phyloP scores from a whole-genome alignment of 108 stramenopile species.

The Fragilariopsis cylindrus region DNA sequence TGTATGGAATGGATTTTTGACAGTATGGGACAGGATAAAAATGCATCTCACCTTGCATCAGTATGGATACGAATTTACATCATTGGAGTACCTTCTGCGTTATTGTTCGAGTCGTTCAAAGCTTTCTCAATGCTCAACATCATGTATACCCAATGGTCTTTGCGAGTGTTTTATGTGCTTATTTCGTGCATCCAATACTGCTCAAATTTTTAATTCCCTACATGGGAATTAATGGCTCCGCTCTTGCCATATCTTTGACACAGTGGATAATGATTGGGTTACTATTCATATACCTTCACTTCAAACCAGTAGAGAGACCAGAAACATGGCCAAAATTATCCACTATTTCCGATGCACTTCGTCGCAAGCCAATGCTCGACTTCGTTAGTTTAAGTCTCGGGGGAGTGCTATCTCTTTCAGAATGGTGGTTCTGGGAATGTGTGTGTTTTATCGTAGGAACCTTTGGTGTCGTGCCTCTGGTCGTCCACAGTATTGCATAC shows the following conservation, averaged over 20 bases:
- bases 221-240: conserved; percentile 42
- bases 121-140: conserved; percentile 44
- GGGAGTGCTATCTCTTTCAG: conserved; percentile 44
- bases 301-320: conserved; percentile 24
- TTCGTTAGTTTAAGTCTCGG: conserved; percentile 48
- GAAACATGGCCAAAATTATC: conserved; percentile 42
- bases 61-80: conserved; percentile 51
- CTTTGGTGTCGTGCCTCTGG: conserved; percentile 43
- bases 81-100: conserved; percentile 40
- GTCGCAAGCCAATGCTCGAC: conserved; percentile 22
- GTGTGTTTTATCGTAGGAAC: conserved; percentile 49
- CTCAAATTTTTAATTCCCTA: conserved; percentile 28
- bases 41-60: conserved; percentile 29
- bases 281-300: conserved; percentile 25
- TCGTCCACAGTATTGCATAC: conserved; percentile 40
- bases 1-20: conserved; percentile 34
- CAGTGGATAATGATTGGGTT: conserved; percentile 37
- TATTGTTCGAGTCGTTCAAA: conserved; percentile 45
- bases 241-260: conserved; percentile 40
- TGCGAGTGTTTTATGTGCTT: conserved; percentile 24
- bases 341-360: conserved; percentile 18
- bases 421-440: conserved; percentile 65
- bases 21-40: conserved; percentile 44
- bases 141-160: conserved; percentile 39
- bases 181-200: conserved; percentile 45